phyloP scores from a whole-genome alignment of 176 grass and related monocot species.

The Saccharum spontaneum region DNA sequence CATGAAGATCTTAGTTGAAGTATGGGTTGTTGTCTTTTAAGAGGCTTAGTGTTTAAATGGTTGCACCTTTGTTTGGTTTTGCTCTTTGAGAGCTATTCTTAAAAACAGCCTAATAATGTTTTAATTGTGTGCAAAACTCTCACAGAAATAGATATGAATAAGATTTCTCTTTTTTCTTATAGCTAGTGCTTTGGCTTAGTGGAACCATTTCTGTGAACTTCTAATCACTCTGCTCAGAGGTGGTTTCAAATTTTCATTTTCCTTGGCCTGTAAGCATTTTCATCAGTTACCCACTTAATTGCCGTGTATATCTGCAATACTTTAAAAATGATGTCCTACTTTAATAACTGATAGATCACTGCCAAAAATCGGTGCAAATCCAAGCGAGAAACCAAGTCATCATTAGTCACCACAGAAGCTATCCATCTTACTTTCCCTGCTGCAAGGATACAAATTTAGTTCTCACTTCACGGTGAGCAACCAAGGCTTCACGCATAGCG shows the following conservation, averaged over 20 bases:
- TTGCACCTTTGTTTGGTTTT: not conserved
- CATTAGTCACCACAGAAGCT: not conserved
- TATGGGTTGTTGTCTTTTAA: not conserved
- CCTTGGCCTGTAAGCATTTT: not conserved
- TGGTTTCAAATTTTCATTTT: not conserved
- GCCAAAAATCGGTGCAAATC: not conserved
- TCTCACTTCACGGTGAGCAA: not conserved
- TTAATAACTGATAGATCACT: not conserved
- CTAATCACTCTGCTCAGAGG: not conserved
- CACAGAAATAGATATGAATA: no score
- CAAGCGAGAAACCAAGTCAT: not conserved
- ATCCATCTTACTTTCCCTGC: not conserved
- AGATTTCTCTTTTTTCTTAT: no score
- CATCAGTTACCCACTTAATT: not conserved
- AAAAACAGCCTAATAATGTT: not conserved
- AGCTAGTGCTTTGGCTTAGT: not conserved
- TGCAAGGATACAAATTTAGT: conserved; percentile 25
- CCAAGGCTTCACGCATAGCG: not conserved
- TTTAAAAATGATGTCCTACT: not conserved
- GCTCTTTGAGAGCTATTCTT: not conserved
- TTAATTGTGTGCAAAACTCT: no score
- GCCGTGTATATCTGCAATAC: not conserved
- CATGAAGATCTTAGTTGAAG: not conserved
- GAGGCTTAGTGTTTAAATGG: no score
- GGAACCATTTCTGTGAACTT: not conserved